These are phyloP conservation scores for Tylopilus sp. DNA, from an alignment of 768 basidiomycete species.

Conservation along the genomic window DNA sequence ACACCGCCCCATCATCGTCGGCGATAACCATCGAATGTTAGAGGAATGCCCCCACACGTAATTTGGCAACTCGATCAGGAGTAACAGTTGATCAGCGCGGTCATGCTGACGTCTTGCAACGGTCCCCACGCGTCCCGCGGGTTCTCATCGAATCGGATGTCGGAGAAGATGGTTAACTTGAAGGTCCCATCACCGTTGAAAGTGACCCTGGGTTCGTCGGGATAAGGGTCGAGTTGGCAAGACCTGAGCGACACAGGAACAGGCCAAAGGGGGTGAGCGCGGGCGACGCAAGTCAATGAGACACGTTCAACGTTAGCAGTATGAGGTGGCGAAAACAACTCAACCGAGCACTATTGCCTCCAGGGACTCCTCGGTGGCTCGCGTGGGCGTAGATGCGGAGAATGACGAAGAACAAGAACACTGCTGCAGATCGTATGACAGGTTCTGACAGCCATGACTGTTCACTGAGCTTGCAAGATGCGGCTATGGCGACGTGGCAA, in stretches of 20 bases:
- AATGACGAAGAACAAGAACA: not conserved
- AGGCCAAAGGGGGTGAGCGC: not conserved
- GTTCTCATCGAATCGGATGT: conserved; percentile 74
- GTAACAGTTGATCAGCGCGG: conserved; percentile 56
- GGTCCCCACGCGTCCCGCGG: conserved; percentile 69
- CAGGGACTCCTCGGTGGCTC: conserved; percentile 4
- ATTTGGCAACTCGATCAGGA: conserved; percentile 59
- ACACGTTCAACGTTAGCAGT: no score
- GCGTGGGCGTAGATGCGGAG: conserved; percentile 11
- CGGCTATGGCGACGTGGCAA: no score
- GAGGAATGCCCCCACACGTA: no score
- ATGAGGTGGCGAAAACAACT: not conserved
- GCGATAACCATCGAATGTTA: no score
- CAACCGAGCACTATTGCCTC: not conserved
- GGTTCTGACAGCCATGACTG: no score
- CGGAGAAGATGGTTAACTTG: conserved; percentile 72
- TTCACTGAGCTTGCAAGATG: no score
- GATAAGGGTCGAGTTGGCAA: conserved; percentile 38
- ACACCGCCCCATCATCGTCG: conserved; percentile 38
- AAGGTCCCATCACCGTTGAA: conserved; percentile 61
- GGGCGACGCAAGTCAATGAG: not conserved
- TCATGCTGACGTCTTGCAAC: conserved; percentile 62
- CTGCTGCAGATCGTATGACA: conserved; percentile 1
- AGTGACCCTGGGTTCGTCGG: conserved; percentile 45
- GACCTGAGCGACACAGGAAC: no score